Conservation (phyloP, 1,139 yeast species). For the Nematodospora anomalae region DNA sequence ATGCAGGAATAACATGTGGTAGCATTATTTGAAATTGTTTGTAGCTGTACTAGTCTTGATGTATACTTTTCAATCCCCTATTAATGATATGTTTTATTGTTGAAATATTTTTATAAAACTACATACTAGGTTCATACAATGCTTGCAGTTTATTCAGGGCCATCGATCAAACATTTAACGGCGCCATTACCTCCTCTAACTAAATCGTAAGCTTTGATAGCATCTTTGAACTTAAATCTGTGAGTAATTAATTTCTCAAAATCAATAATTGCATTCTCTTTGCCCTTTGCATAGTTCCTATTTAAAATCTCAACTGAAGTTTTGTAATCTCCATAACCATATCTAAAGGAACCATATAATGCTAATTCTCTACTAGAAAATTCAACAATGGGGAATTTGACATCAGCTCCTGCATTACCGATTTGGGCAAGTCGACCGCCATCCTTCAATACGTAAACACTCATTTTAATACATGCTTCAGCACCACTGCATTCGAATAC, state of each 20-base stretch:
- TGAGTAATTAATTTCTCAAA: slow-evolving; percentile 71
- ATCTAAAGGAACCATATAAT: slow-evolving; percentile 78
- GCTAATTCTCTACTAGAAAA: slow-evolving; percentile 69
- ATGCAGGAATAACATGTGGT: neutral
- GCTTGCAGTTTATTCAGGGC: slow-evolving; percentile 34
- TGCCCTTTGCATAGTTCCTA: slow-evolving; percentile 60
- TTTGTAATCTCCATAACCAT: slow-evolving; percentile 75
- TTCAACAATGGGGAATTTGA: slow-evolving; percentile 72
- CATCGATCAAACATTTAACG: slow-evolving; percentile 48
- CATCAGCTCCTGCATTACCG: slow-evolving; percentile 70
- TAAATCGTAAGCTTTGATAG: slow-evolving; percentile 76
- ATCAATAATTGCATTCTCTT: slow-evolving; percentile 45
- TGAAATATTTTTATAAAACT: too few species aligned
- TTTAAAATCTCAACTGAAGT: slow-evolving; percentile 68
- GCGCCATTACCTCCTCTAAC: slow-evolving; percentile 50
- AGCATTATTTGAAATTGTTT: too few species aligned
- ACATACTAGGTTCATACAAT: too few species aligned
- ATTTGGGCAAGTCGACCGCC: slow-evolving; percentile 75
- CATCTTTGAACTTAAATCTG: slow-evolving; percentile 69
- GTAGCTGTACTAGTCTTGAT: too few species aligned
- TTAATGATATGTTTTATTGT: too few species aligned
- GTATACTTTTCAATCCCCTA: too few species aligned
- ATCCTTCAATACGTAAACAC: slow-evolving; percentile 53
- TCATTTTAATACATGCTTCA: slow-evolving; percentile 65
- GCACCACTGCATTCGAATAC: slow-evolving; percentile 77